Base-by-base conservation (phyloP, 805 yeast genomes). In the Candida morakotiae region DNA sequence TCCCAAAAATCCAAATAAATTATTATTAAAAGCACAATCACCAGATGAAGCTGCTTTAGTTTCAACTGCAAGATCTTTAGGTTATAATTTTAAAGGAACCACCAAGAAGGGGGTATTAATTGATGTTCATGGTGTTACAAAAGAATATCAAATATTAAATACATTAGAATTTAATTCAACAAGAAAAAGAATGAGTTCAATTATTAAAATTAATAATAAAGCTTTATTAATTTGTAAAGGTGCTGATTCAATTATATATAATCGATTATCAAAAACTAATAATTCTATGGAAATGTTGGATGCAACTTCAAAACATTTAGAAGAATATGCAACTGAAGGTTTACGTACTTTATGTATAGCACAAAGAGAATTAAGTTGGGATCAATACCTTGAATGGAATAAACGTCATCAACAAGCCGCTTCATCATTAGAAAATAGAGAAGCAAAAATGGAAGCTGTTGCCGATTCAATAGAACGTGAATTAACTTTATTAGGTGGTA, bases 1-100 rank as follows among this genome's bases (percentile, higher is more conserved):
- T 43, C 80, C 79, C 27, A 68, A 70, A 18, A 70, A 77, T 46
- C 79, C 86, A 2, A 71, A 63, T 1, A 79, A 71, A 42, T 47
- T 73, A 35, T 64, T 76, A 18, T 60, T 83, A 26, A 81, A 82
- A 50, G 93, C 93, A 0, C 93, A 84, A 55, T 81, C 88, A 18
- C 94, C 94, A 0, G 94, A 85, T 67, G 94, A 85, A 59, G 88
- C 89, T 19, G 93, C 94, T 0, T 70, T 85, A 40, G 94, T 85
- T 11, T 81, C 81, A 11, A 83, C 93, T 15, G 93, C 93, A 0
- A 72, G 89, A 55, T 82, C 83, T 49, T 65, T 83, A 48, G 94
- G 94, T 0, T 84, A 77, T 58, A 71, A 75, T 25, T 83, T 83
- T 53, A 55, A 72, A 14, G 80, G 75, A 28, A 73, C 78, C 55